Evolutionary conservation across 768 basidiomycete genomes (phyloP).

Genomic region (Hypsizygus marmoreus): DNA sequence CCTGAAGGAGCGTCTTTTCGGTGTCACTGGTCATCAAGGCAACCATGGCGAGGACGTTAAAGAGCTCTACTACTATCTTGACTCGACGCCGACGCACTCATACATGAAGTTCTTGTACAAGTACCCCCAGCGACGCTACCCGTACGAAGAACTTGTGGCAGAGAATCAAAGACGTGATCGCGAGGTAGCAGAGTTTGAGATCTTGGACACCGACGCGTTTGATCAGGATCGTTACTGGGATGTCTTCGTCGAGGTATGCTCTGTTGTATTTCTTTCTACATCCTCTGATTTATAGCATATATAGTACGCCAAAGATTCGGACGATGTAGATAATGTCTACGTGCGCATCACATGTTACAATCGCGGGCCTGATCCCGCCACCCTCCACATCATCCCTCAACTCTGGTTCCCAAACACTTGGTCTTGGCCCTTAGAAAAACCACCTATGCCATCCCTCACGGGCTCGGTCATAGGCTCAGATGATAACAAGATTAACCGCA

Average conservation of each 20-base stretch:
- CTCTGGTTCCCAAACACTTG: slow-evolving; percentile 98
- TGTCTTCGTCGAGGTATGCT: slow-evolving; percentile 89
- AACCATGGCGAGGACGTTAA: slow-evolving; percentile 99
- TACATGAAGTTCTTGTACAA: slow-evolving; percentile 99
- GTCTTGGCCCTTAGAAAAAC: slow-evolving; percentile 85
- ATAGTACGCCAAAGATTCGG: slow-evolving; percentile 97
- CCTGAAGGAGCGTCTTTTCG: slow-evolving; percentile 95
- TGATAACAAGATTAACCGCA: slow-evolving; percentile 49
- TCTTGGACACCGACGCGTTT: slow-evolving; percentile 89
- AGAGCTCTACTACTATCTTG: slow-evolving; percentile 97
- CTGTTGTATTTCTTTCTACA: slow-evolving; percentile 1
- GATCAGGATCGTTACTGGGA: slow-evolving; percentile 98
- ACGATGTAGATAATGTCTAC: slow-evolving; percentile 84
- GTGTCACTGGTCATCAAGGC: slow-evolving; percentile 95
- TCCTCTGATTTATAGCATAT: slow-evolving; percentile 2
- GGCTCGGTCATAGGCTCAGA: slow-evolving; percentile 51
- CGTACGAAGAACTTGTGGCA: slow-evolving; percentile 89
- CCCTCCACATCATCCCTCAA: slow-evolving; percentile 92
- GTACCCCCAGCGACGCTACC: slow-evolving; percentile 90
- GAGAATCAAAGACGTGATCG: slow-evolving; percentile 84
- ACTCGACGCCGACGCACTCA: slow-evolving; percentile 97
- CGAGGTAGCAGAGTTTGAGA: slow-evolving; percentile 89
- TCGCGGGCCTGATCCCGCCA: slow-evolving; percentile 93
- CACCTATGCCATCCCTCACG: slow-evolving; percentile 61
- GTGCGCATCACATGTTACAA: slow-evolving; percentile 97